phyloP scores from a whole-genome alignment of 805 yeast genomes.

The Candida ulmi region DNA sequence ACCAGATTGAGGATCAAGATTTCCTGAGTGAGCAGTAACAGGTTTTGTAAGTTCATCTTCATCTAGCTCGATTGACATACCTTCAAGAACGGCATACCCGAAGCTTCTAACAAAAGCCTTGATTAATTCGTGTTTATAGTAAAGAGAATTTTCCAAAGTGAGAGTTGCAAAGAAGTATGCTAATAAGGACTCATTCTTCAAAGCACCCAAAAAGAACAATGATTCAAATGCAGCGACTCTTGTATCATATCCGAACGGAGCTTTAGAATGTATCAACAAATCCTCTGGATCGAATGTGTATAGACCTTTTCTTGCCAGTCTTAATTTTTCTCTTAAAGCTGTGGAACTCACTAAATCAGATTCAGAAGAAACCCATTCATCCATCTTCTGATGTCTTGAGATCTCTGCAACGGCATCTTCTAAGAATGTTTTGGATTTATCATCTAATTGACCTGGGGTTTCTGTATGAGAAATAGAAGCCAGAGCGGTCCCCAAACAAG shows the following conservation, averaged over 20 bases:
- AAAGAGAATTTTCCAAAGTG: constrained; percentile 49
- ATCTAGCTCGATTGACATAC: constrained; percentile 51
- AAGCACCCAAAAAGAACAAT: constrained; percentile 67
- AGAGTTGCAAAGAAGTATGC: constrained; percentile 55
- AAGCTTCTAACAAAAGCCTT: constrained; percentile 44
- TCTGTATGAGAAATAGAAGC: constrained; percentile 19
- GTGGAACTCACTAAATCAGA: constrained; percentile 48
- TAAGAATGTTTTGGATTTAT: constrained; percentile 33
- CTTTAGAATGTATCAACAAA: constrained; percentile 45
- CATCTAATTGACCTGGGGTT: constrained; percentile 10
- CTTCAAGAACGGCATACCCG: constrained; percentile 62
- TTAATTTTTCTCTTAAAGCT: constrained; percentile 54
- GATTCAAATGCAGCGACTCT: constrained; percentile 68
- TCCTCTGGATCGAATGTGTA: constrained; percentile 48
- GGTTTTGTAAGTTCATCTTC: constrained; percentile 51
- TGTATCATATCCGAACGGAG: constrained; percentile 42
- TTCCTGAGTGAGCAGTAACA: constrained; percentile 7
- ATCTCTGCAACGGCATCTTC: constrained; percentile 57
- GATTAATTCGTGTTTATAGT: constrained; percentile 45
- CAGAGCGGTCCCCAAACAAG: constrained; percentile 41
- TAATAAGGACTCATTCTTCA: constrained; percentile 57
- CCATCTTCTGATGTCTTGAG: constrained; percentile 70
- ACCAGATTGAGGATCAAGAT: constrained; percentile 23
- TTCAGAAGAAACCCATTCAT: constrained; percentile 79
- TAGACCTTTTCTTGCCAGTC: constrained; percentile 51